A percentile compares a stretch with the other conserved stretches of the same genome.
These are phyloP conservation scores for Neltuma alba DNA, from an alignment of 306 rosid species.

Conservation along the genomic window DNA sequence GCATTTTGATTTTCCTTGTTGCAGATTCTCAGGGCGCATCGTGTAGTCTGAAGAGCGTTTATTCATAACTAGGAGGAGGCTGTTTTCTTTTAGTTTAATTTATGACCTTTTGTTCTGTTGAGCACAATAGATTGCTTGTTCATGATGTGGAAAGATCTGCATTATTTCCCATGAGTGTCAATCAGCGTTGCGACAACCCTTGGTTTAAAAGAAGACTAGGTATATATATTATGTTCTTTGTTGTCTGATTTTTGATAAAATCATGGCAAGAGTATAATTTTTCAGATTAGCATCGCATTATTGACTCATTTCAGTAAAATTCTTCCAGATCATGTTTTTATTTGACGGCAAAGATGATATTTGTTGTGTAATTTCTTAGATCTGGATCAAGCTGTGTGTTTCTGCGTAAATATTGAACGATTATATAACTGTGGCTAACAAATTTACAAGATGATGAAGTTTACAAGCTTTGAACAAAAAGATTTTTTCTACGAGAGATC, in stretches of 20 bases:
- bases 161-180: background rate
- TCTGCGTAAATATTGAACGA: background rate
- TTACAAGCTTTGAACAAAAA: background rate
- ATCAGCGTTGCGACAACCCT: conserved; percentile 13
- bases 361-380: background rate
- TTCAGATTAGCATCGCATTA: background rate
- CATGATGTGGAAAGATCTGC: conserved; percentile 10
- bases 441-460: background rate
- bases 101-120: conserved; percentile 1
- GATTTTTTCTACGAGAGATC: too few relatives aligned
- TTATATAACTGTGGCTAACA: too few relatives aligned
- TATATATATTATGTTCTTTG: background rate
- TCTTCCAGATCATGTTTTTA: background rate
- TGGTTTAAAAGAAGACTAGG: background rate
- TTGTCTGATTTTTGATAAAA: background rate
- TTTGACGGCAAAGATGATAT: background rate
- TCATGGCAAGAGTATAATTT: background rate
- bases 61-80: background rate
- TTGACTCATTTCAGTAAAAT: background rate
- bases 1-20: conserved; percentile 17
- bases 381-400: background rate
- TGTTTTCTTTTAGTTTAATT: conserved; percentile 23
- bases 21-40: conserved; percentile 30
- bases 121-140: conserved; percentile 32
- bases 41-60: background rate